Evolutionary conservation across 306 rosid genomes (phyloP).

Genomic region (Pyrus bretschneideri): DNA sequence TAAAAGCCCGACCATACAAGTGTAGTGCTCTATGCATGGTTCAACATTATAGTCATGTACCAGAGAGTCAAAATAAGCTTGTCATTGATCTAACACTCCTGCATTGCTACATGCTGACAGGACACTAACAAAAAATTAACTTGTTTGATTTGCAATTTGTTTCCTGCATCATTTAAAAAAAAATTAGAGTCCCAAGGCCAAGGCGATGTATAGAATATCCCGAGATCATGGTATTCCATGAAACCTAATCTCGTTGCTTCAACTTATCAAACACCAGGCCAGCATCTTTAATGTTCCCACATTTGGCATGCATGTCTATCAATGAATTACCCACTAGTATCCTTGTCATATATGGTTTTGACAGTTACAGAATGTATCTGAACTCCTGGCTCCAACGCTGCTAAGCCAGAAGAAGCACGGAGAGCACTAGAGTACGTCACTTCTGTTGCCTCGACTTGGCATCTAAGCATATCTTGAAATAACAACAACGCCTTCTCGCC

Average conservation of each 20-base stretch:
- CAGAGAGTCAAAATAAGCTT: conserved; percentile 36
- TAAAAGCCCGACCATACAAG: conserved; percentile 58
- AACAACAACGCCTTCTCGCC: conserved; percentile 36
- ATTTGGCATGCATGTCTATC: conserved; percentile 51
- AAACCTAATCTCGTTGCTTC: conserved; percentile 29
- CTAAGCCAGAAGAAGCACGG: conserved; percentile 40
- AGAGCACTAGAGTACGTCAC: conserved; percentile 48
- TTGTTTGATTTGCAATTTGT: conserved; percentile 30
- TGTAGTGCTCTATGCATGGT: conserved; percentile 76
- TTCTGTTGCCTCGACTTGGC: conserved; percentile 33
- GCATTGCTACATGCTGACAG: conserved; percentile 50
- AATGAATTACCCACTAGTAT: conserved; percentile 38
- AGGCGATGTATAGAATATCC: conserved; percentile 43
- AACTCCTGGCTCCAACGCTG: conserved; percentile 35
- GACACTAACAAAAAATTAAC: conserved; percentile 41
- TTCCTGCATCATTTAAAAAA: conserved; percentile 37
- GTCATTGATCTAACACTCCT: conserved; percentile 43
- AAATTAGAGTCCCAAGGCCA: conserved; percentile 31
- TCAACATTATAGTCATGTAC: conserved; percentile 33
- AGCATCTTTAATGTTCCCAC: conserved; percentile 40
- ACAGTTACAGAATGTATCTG: conserved; percentile 43
- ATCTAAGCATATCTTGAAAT: conserved; percentile 27
- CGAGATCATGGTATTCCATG: conserved; percentile 48
- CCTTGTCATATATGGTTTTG: conserved; percentile 33
- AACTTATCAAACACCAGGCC: conserved; percentile 35